phyloP scores from a whole-genome alignment of 805 yeast species.

The Ogataea neopini region DNA sequence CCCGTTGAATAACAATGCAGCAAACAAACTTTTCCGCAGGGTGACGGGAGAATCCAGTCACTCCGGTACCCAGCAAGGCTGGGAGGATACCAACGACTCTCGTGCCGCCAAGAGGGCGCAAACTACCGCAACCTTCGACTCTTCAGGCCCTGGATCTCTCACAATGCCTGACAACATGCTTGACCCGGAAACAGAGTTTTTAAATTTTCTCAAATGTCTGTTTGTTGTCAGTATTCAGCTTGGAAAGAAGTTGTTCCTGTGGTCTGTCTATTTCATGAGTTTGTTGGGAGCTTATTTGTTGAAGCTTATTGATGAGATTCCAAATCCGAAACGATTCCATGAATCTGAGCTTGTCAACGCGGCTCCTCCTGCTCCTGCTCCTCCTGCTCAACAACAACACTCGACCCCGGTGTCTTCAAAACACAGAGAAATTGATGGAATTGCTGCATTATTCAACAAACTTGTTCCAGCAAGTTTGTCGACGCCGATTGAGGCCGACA shows the following conservation, averaged over 20 bases:
- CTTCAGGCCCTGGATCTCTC: constrained; percentile 5
- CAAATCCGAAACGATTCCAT: constrained; percentile 25
- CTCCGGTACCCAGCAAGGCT: not conserved
- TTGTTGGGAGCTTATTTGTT: constrained; percentile 15
- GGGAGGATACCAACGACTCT: not conserved
- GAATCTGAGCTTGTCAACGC: not conserved
- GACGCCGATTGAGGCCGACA: constrained; percentile 20
- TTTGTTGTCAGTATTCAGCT: constrained; percentile 22
- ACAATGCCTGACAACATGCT: constrained; percentile 11
- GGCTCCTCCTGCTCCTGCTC: too few relatives aligned
- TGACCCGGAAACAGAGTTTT: constrained; percentile 26
- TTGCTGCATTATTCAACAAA: constrained; percentile 19
- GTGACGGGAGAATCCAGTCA: constrained; percentile 2
- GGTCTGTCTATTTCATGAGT: constrained; percentile 28
- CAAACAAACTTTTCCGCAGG: constrained; percentile 6
- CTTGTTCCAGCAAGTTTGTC: constrained; percentile 25
- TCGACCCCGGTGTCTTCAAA: constrained; percentile 15
- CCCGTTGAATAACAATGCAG: constrained; percentile 6
- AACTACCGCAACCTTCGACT: not conserved
- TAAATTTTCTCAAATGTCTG: constrained; percentile 27
- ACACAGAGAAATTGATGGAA: constrained; percentile 13
- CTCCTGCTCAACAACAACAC: constrained; percentile 1
- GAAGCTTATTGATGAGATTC: constrained; percentile 25
- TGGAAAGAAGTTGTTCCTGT: constrained; percentile 24
- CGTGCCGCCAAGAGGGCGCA: constrained; percentile 5